A percentile compares a stretch with the other conserved stretches of the same genome.
Evolutionary conservation across 805 yeast species (phyloP).

Genomic region (Saturnispora mendoncae): DNA sequence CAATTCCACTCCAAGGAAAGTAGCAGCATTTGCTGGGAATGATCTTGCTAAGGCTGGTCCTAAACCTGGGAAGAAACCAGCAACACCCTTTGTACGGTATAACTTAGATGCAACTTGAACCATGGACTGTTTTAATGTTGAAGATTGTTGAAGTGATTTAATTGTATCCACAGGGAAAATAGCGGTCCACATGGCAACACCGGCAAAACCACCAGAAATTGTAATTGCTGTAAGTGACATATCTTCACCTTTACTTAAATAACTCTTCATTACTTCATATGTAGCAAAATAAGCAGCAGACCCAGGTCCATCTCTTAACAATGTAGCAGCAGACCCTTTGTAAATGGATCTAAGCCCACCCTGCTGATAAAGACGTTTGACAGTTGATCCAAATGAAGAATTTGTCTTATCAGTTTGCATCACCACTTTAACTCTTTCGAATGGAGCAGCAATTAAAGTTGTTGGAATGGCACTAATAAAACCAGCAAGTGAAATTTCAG

Average conservation of each 20-base stretch:
- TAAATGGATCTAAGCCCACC: slow-evolving; percentile 83
- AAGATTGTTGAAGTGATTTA: slow-evolving; percentile 72
- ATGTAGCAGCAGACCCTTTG: slow-evolving; percentile 85
- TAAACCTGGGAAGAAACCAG: slow-evolving; percentile 94
- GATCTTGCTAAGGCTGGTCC: slow-evolving; percentile 93
- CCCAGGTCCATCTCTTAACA: slow-evolving; percentile 97
- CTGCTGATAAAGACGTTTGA: slow-evolving; percentile 56
- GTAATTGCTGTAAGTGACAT: slow-evolving; percentile 68
- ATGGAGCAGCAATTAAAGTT: slow-evolving; percentile 94
- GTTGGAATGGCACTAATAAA: slow-evolving; percentile 92
- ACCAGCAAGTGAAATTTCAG: slow-evolving; percentile 83
- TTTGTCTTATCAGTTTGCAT: slow-evolving; percentile 55
- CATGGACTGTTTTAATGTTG: slow-evolving; percentile 46
- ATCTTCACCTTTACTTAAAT: slow-evolving; percentile 41
- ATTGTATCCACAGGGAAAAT: slow-evolving; percentile 96
- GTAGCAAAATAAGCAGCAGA: slow-evolving; percentile 93
- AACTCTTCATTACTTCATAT: slow-evolving; percentile 70
- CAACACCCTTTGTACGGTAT: slow-evolving; percentile 69
- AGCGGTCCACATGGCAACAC: slow-evolving; percentile 93
- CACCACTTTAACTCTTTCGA: slow-evolving; percentile 90
- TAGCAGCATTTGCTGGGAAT: slow-evolving; percentile 99
- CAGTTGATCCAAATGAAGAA: slow-evolving; percentile 43
- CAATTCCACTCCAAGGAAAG: slow-evolving; percentile 89
- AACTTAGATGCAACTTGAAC: slow-evolving; percentile 57
- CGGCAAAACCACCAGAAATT: slow-evolving; percentile 92